Base-by-base conservation (phyloP, 176 grass and related monocot species). In the Lolium perenne region DNA sequence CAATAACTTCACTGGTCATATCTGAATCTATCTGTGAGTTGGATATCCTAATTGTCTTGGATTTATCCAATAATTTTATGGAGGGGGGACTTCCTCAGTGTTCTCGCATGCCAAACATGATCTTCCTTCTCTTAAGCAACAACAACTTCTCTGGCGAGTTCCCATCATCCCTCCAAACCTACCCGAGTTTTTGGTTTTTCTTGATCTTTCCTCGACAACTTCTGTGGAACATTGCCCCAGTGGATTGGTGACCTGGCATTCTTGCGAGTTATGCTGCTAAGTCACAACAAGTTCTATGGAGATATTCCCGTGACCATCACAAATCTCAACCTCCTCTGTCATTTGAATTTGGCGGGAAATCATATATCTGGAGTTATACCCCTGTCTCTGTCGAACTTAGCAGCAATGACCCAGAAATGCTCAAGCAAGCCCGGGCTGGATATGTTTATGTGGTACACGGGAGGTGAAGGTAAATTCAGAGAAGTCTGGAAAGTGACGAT, bases 251-350 rank as follows among this genome's bases (percentile, higher is more conserved):
- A 88, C 45, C 12, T 62, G 13, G 7, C 47, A 12, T 0, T 8
- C 5, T 0, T 78, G 3, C 9, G 0, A 6, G 23, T 88, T 32
- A 29, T 93, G 8, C 53, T 20, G 15, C 69, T 91, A 0, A 43
- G 56, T 47, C 82, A 80, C 1, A 93, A 93, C 49, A 91, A 35
- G 38, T 91, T 93, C 4, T 35, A 12, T 10, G 92, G 92, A 11
- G 1, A 22, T 49, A 88, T 93, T 43, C 88, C 86, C 0, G 0
- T 3, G 1, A 68, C 55, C 12, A 73, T 93, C 6, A 74, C 60
- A 60, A 38, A 29, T 55, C 85, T 90, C 5, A 2, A 0, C 0
- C 0, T 3, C 0, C 88, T 90, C 74, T 54, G 51, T 4, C 46
- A 83, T 59, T 62, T 89, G 8, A 77, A 87, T 76, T 46, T 89